Evolutionary conservation across 2,329 filamentous ascomycete genomes (phyloP).

Genomic region (Neonectria ditissima): DNA sequence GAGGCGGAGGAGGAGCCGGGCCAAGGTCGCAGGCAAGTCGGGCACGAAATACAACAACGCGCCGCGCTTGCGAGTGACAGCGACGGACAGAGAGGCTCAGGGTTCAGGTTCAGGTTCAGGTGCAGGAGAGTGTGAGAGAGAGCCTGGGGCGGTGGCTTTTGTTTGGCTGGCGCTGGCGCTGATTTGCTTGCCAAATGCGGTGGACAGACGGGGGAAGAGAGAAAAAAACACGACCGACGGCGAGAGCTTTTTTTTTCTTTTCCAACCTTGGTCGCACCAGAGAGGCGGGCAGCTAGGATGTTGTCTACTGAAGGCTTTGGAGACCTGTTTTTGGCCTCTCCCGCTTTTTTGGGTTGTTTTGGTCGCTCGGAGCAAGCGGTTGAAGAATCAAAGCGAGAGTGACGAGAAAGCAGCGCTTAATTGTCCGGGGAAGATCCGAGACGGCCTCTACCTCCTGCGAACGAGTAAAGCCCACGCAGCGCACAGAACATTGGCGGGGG

Average conservation of each 20-base stretch:
- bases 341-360: too few species aligned
- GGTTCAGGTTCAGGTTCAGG: conserved; percentile 15
- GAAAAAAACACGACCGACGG: too few species aligned
- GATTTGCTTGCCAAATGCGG: background rate
- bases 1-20: background rate
- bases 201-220: background rate
- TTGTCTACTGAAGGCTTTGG: background rate
- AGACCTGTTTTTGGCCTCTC: background rate
- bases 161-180: background rate
- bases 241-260: background rate
- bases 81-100: background rate
- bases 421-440: background rate
- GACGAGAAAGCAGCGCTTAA: background rate
- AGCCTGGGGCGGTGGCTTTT: conserved; percentile 10
- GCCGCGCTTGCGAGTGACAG: background rate
- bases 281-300: background rate
- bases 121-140: conserved; percentile 4
- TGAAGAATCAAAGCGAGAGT: background rate
- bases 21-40: background rate
- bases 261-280: background rate
- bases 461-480: background rate
- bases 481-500: background rate
- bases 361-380: background rate
- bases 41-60: background rate
- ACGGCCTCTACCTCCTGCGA: background rate